Conservation (phyloP, 345 rosid genomes). For the Eucalyptus marginata region DNA sequence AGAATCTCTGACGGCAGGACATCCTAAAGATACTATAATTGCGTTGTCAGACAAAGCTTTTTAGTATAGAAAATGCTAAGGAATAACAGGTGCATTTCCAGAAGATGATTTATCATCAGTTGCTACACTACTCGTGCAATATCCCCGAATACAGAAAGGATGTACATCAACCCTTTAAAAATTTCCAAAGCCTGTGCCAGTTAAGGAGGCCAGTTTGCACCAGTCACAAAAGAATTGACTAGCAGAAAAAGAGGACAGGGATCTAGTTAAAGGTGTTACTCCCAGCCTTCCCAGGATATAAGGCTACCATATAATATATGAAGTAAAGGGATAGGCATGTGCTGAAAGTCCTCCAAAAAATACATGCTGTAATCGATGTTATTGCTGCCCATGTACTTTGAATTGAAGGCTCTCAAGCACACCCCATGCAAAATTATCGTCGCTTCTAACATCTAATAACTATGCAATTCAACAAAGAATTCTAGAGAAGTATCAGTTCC, state of each 20-base stretch:
- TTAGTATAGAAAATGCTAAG: background rate
- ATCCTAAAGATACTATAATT: background rate
- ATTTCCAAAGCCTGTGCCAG: background rate
- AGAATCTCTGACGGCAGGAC: background rate
- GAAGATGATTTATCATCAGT: background rate
- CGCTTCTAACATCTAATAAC: background rate
- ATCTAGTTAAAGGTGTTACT: background rate
- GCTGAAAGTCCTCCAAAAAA: background rate
- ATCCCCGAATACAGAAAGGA: background rate
- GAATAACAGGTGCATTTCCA: background rate
- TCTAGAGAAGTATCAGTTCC: background rate
- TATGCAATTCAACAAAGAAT: background rate
- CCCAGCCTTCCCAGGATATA: background rate
- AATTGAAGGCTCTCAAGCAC: background rate
- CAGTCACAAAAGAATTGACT: background rate
- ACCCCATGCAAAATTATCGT: background rate
- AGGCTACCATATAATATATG: background rate
- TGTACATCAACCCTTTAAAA: background rate
- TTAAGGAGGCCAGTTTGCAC: background rate
- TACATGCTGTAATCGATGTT: background rate
- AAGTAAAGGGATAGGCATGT: background rate
- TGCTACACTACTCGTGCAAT: background rate
- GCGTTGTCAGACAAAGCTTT: background rate
- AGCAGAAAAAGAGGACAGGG: background rate
- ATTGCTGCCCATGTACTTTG: background rate